Conservation (phyloP, 768 basidiomycete species). For the Russula sp. region DNA sequence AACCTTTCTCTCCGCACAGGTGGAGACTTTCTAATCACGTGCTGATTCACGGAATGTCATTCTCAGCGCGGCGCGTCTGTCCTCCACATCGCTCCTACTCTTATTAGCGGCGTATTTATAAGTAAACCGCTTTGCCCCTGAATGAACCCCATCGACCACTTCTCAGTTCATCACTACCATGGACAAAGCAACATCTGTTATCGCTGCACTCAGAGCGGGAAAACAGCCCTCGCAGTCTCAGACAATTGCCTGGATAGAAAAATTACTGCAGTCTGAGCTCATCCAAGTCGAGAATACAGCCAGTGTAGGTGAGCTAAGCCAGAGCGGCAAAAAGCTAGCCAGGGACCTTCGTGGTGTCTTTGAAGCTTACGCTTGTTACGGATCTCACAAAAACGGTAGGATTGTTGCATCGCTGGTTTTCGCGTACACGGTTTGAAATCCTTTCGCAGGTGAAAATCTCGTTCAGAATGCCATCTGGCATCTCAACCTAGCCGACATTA, state of each 20-base stretch:
- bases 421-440: background rate
- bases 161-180: constrained; percentile 35
- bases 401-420: background rate
- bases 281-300: constrained; percentile 37
- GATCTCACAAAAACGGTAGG: constrained; percentile 50
- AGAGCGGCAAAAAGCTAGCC: constrained; percentile 47
- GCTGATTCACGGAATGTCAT: constrained; percentile 7
- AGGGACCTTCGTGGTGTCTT: constrained; percentile 44
- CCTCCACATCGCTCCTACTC: too few relatives aligned
- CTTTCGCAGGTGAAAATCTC: constrained; percentile 47
- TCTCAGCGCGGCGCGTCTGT: background rate
- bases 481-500: constrained; percentile 46
- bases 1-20: background rate
- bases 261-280: constrained; percentile 43
- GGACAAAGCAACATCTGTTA: constrained; percentile 54
- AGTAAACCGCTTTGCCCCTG: background rate
- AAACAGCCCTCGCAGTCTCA: constrained; percentile 63
- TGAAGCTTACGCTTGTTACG: constrained; percentile 49
- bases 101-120: too few relatives aligned
- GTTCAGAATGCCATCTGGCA: constrained; percentile 64
- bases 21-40: constrained; percentile 3
- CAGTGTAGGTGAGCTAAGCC: constrained; percentile 40
- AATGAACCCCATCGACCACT: background rate
- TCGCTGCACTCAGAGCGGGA: constrained; percentile 63
- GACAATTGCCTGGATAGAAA: constrained; percentile 45